A percentile compares a stretch with the other conserved stretches of the same genome.
These are phyloP conservation scores for Candida xiaguanensis DNA, from an alignment of 805 yeast species.

Conservation along the genomic window DNA sequence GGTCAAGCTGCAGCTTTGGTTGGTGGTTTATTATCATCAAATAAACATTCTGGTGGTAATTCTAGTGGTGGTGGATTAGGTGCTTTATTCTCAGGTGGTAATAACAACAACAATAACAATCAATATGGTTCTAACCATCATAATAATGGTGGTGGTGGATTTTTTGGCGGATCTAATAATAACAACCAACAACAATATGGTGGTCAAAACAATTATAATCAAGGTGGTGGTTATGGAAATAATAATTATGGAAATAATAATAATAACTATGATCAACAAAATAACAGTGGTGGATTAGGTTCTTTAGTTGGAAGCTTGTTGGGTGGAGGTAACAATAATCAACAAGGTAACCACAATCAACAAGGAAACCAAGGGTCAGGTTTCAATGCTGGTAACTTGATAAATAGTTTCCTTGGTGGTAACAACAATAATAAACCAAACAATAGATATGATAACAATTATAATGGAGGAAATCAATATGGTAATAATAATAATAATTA, in stretches of 20 bases:
- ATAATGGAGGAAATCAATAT: conserved; percentile 8
- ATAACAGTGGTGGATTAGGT: conserved; percentile 7
- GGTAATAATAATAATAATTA: neutral
- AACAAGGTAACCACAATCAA: neutral
- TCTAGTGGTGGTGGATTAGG: conserved; percentile 6
- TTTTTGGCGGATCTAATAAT: conserved; percentile 8
- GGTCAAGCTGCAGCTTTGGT: conserved; percentile 9
- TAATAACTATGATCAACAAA: neutral
- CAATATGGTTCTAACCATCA: conserved; percentile 1
- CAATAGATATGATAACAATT: neutral
- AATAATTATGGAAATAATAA: conserved; percentile 1
- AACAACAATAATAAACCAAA: neutral
- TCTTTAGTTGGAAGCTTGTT: conserved; percentile 9
- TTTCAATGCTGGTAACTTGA: neutral
- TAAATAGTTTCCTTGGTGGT: conserved; percentile 3
- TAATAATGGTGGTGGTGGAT: conserved; percentile 1
- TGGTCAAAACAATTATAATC: conserved; percentile 1
- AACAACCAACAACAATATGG: conserved; percentile 1
- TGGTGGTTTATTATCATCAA: conserved; percentile 5
- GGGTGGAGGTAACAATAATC: conserved; percentile 9
- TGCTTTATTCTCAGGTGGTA: conserved; percentile 9
- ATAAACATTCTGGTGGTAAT: neutral
- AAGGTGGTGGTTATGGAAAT: conserved; percentile 4
- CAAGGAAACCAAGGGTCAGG: neutral
- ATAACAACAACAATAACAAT: conserved; percentile 5